Evolutionary conservation across 345 rosid species (phyloP), one percentile per base, ranked within the genome.

Genomic region (Lenwebbia sp.): DNA sequence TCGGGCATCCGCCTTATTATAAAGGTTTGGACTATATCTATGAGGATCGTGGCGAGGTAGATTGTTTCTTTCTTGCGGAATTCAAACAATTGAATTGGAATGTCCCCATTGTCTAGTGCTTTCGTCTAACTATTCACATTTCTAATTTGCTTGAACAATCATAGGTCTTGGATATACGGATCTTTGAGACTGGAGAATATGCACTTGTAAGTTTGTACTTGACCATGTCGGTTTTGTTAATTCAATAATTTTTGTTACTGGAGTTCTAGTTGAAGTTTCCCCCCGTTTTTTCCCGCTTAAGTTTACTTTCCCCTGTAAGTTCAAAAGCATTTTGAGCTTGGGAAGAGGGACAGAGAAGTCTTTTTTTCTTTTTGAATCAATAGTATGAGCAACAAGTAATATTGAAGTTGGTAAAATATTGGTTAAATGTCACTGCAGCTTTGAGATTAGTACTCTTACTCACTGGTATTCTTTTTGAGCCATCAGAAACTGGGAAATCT

Each of bases 31-130:
- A 97, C 85, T 97, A 95, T 91, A 95, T 97, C 23, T 95, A 95
- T 37, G 98, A 95, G 91, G 97, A 94, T 88, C 98, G 99, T 6
- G 99, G 98, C 3, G 98, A 97, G 99, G 98, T 96, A 89, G 51
- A 74, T 52, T 75, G 28, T 85, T 53, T 76, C 40, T 54, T 85
- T 54, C 28, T 15, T 47, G n/a, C 0, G 4, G 65, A 81, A 54
- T 41, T 82, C 33, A 44, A 22, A 37, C 54, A 25, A 40, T 25
- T 37, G 40, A 54, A 47, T 30, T 83, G 57, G 54, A 0, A 49
- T 83, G 44, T 58, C 54, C 30, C 40, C 62, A 50, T 58, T 37
- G 30, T 41, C 53, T 62, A 41, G 60, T 83, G 53, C 14, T 58
- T 74, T 44, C 44, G 5, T 28, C 26, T 82, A 44, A 65, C 60